Conservation (phyloP, 2,329 filamentous ascomycete genomes). For the Ambrosiella xylebori region DNA sequence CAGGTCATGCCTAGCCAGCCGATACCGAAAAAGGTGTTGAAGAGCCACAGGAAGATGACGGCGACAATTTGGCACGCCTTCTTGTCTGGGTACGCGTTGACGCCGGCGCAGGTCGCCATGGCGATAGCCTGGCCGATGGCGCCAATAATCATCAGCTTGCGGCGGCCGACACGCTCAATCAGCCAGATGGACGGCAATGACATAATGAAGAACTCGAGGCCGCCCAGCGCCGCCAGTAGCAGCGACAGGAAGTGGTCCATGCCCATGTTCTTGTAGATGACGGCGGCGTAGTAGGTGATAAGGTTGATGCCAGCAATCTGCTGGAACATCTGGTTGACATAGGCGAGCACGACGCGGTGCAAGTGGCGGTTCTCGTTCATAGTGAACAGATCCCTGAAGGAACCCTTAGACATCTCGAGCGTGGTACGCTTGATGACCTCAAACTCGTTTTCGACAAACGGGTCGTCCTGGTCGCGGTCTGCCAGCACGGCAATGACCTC, state of each 20-base stretch:
- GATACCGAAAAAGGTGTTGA: constrained; percentile 38
- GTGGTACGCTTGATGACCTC: constrained; percentile 47
- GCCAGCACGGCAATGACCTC: constrained; percentile 35
- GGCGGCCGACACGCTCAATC: constrained; percentile 48
- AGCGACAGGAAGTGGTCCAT: constrained; percentile 38
- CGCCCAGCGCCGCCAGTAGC: constrained; percentile 23
- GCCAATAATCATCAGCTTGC: constrained; percentile 56
- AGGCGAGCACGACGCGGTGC: constrained; percentile 42
- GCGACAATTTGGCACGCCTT: constrained; percentile 38
- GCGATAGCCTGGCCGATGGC: constrained; percentile 39
- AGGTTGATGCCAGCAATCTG: constrained; percentile 48
- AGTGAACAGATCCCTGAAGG: constrained; percentile 39
- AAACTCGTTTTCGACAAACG: constrained; percentile 40
- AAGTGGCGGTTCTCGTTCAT: constrained; percentile 33
- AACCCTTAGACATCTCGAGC: constrained; percentile 39
- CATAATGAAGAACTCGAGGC: constrained; percentile 39
- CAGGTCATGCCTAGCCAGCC: constrained; percentile 31
- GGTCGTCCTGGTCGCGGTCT: constrained; percentile 34
- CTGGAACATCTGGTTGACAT: constrained; percentile 46
- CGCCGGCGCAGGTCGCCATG: constrained; percentile 40
- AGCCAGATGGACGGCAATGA: constrained; percentile 29
- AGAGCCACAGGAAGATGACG: constrained; percentile 51
- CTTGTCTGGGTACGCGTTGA: constrained; percentile 20
- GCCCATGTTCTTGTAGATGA: constrained; percentile 34
- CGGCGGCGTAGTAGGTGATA: constrained; percentile 45